Percentiles rank a stretch among this genome's conserved stretches.
These are phyloP conservation scores for Podospora australis DNA, from an alignment of 495 filamentous ascomycete species.

Conservation along the genomic window DNA sequence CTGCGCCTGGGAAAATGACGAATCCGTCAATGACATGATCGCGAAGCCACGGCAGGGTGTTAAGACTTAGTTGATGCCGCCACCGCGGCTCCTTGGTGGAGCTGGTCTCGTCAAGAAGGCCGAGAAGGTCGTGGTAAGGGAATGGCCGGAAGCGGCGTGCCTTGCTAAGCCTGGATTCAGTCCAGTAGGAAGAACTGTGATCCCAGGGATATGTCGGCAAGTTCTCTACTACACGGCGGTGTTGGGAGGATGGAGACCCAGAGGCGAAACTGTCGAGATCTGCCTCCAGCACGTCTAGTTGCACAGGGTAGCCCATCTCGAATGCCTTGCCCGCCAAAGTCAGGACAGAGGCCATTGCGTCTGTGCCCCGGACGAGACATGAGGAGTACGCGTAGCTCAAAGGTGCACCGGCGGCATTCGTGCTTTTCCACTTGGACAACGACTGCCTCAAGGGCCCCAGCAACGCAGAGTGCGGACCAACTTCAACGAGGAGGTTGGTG, in stretches of 20 bases:
- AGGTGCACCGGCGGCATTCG: no score
- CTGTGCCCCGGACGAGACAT: slow-evolving; percentile 16
- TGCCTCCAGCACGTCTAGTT: slow-evolving; percentile 30
- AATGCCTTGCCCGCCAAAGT: slow-evolving; percentile 24
- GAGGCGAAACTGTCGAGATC: slow-evolving; percentile 8
- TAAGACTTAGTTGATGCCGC: slow-evolving; percentile 37
- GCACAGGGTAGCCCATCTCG: slow-evolving; percentile 28
- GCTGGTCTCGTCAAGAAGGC: slow-evolving; percentile 27
- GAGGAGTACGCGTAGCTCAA: no score
- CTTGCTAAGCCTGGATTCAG: slow-evolving; percentile 32
- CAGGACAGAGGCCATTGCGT: slow-evolving; percentile 19
- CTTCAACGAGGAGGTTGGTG: neutral
- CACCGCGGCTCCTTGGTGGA: slow-evolving; percentile 36
- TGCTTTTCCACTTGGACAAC: no score
- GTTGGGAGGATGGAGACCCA: neutral
- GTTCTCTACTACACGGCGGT: slow-evolving; percentile 16
- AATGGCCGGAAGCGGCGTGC: slow-evolving; percentile 33
- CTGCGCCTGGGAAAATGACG: slow-evolving; percentile 43
- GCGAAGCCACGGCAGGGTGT: slow-evolving; percentile 37
- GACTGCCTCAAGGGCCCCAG: slow-evolving; percentile 26
- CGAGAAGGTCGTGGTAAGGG: slow-evolving; percentile 41
- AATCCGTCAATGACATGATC: slow-evolving; percentile 33
- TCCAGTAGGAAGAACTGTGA: slow-evolving; percentile 33
- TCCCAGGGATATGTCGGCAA: slow-evolving; percentile 34
- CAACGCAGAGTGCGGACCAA: slow-evolving; percentile 45